Base-by-base conservation (phyloP, 208 protist genomes). In the Blechomonas ayalai region DNA sequence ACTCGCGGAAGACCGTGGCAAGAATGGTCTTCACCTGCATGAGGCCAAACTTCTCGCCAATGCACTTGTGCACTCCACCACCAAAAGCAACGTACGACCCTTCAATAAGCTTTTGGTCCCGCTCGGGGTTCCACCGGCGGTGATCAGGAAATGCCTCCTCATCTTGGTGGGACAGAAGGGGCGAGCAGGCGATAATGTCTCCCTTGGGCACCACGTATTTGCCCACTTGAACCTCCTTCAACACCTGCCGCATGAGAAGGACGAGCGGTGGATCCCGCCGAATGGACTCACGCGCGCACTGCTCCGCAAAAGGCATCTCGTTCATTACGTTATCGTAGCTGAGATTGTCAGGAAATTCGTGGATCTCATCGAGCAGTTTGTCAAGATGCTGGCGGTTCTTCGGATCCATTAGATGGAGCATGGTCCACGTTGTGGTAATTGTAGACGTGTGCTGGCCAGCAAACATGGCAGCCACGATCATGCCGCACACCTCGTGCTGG, bases 11-110 rank as follows among this genome's bases (percentile, higher is more conserved):
- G 8, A 92, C 63, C 15, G 82, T 86, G 19, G 77, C 67, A 33
- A 92, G 73, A 26, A 97, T 77, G 41, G 85, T 95, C 72, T 95
- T 95, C 29, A 96, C 83, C 68, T 96, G 91, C 20, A 97, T 57
- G 25, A 91, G 79, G 23, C 78, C 91, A 54, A 97, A 97, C 69
- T 89, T 90, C 62, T 95, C 86, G 12, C 91, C 91, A 52, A 95
- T 87, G 71, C 91, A 95, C 57, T 90, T 93, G 68, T 95, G 84
- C 44, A 84, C 72, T 22, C 82, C 82, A 37, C 72, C 79, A 58
- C 91, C 91, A 32, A 97, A 97, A 32, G 71, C 83, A 43, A 89
- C 58, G 62, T 77, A 90, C 53, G 80, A 62, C 25, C 83, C 82
- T 3, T 82, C 69, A 51, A 84, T 65, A 13, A 59, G 38, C 59